phyloP scores from a whole-genome alignment of 2,329 filamentous ascomycete species.

The Phoma herbarum region DNA sequence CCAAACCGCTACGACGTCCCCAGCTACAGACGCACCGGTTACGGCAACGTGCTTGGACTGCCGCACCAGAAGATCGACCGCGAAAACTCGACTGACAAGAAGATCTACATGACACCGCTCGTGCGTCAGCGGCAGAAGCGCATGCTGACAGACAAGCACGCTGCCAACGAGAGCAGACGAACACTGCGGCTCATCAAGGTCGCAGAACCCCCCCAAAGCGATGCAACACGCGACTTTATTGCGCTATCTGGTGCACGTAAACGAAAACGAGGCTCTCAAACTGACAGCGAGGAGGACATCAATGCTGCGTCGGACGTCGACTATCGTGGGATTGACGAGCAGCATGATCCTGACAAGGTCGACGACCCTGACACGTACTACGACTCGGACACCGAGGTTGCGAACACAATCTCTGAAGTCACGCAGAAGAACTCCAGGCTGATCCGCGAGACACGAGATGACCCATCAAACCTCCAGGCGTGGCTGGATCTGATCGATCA shows the following conservation, averaged over 20 bases:
- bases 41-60: constrained; percentile 75
- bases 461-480: constrained; percentile 71
- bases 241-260: constrained; percentile 32
- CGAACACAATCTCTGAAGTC: constrained; percentile 35
- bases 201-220: not conserved
- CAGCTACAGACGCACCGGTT: constrained; percentile 72
- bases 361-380: constrained; percentile 51
- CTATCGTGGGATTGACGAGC: constrained; percentile 51
- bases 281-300: constrained; percentile 24
- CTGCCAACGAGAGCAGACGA: constrained; percentile 35
- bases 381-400: constrained; percentile 35
- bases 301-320: constrained; percentile 30
- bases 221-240: constrained; percentile 43
- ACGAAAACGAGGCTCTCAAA: constrained; percentile 29
- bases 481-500: constrained; percentile 84
- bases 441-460: constrained; percentile 68
- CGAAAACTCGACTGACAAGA: constrained; percentile 64
- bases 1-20: constrained; percentile 78
- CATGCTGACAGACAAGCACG: constrained; percentile 52
- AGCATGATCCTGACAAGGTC: constrained; percentile 19
- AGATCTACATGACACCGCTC: constrained; percentile 48
- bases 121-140: constrained; percentile 56
- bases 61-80: constrained; percentile 71
- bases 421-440: constrained; percentile 69
- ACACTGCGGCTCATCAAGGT: constrained; percentile 38